Conservation (phyloP, 2,329 filamentous ascomycete genomes). For the Sclerotinia nivalis region DNA sequence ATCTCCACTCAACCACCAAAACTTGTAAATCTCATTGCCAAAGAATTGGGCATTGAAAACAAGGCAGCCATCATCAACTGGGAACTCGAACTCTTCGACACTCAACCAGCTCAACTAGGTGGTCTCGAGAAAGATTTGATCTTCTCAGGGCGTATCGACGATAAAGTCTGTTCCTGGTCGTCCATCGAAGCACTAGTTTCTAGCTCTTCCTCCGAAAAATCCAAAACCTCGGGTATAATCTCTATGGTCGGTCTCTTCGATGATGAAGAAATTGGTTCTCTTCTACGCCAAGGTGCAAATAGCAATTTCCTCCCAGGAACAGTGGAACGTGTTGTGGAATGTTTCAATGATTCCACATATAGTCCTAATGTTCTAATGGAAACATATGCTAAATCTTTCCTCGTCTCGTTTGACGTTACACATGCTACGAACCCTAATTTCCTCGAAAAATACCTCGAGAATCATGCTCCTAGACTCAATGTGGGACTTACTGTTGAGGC, state of each 20-base stretch:
- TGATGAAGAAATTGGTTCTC: constrained; percentile 92
- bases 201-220: constrained; percentile 56
- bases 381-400: constrained; percentile 88
- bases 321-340: constrained; percentile 79
- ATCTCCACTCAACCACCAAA: constrained; percentile 79
- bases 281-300: constrained; percentile 84
- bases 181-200: constrained; percentile 82
- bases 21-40: constrained; percentile 79
- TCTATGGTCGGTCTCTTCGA: constrained; percentile 95
- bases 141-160: constrained; percentile 91
- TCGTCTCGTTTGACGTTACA: constrained; percentile 89
- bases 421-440: constrained; percentile 97
- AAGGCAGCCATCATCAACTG: constrained; percentile 83
- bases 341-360: constrained; percentile 49
- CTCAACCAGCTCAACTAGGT: constrained; percentile 78
- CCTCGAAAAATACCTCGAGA: constrained; percentile 74
- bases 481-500: constrained; percentile 77
- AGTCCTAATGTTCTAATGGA: constrained; percentile 68
- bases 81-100: constrained; percentile 95
- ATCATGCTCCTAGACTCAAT: constrained; percentile 86
- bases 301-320: constrained; percentile 84
- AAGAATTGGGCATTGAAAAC: constrained; percentile 72
- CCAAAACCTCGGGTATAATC: constrained; percentile 57
- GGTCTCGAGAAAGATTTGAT: constrained; percentile 93
- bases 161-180: constrained; percentile 95